phyloP scores from a whole-genome alignment of 306 rosid genomes.

The Casuarina cunninghamiana region DNA sequence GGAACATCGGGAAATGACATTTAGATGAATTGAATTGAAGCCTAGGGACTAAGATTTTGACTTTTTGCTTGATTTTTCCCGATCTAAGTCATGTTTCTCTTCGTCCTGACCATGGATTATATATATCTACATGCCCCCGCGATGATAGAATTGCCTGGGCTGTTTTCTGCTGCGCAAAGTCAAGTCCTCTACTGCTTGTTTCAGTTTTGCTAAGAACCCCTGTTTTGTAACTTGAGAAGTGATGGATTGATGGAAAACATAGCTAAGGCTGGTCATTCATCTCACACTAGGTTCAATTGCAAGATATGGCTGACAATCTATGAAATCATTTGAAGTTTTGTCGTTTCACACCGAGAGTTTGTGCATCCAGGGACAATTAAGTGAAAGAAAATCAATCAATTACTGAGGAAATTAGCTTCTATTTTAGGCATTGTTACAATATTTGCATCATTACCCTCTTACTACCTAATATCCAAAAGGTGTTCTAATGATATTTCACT shows the following conservation, averaged over 20 bases:
- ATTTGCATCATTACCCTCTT: not conserved
- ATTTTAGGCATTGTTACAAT: not conserved
- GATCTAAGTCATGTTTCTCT: not conserved
- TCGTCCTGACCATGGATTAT: not conserved
- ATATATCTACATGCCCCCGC: not conserved
- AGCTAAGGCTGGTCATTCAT: not conserved
- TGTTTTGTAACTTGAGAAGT: not conserved
- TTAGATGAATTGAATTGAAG: not conserved
- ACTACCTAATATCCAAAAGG: not conserved
- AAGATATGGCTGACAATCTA: not conserved
- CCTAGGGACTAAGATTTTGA: not conserved
- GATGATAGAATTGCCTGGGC: not conserved
- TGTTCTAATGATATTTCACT: slow-evolving; percentile 7
- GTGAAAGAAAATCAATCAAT: not conserved
- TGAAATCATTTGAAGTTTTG: not conserved
- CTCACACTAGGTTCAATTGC: not conserved
- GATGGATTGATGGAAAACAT: not conserved
- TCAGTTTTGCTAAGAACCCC: not conserved
- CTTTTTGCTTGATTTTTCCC: not conserved
- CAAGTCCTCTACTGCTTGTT: not conserved
- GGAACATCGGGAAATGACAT: not conserved
- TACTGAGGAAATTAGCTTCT: not conserved
- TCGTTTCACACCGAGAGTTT: not conserved
- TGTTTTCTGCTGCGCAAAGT: not conserved
- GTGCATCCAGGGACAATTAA: not conserved